These are phyloP conservation scores for Lactarius psammicola DNA, from an alignment of 768 basidiomycete genomes.

Conservation along the genomic window DNA sequence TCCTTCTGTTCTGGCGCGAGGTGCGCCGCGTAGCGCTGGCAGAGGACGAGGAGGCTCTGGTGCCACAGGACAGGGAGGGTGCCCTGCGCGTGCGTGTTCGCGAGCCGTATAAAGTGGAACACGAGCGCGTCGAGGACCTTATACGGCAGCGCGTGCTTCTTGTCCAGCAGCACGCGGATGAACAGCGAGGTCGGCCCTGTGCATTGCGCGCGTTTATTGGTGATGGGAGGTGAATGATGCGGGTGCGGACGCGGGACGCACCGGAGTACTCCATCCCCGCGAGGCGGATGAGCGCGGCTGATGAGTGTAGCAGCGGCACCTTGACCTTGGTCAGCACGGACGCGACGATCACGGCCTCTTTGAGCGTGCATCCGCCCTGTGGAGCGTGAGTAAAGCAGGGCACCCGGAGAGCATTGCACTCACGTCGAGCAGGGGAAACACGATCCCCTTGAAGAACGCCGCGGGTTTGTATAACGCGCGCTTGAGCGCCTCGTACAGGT, in stretches of 20 bases:
- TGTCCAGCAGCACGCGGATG: slow-evolving; percentile 94
- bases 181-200: slow-evolving; percentile 91
- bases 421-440: slow-evolving; percentile 94
- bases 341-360: slow-evolving; percentile 92
- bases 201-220: too few species aligned
- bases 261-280: slow-evolving; percentile 97
- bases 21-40: slow-evolving; percentile 91
- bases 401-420: slow-evolving; percentile 32
- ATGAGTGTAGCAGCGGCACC: slow-evolving; percentile 94
- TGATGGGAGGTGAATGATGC: neutral
- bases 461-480: slow-evolving; percentile 93
- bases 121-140: slow-evolving; percentile 97
- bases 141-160: slow-evolving; percentile 97
- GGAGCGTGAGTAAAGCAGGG: neutral
- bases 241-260: slow-evolving; percentile 34
- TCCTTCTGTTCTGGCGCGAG: slow-evolving; percentile 97
- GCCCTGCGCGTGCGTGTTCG: slow-evolving; percentile 83
- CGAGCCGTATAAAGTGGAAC: slow-evolving; percentile 96
- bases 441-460: slow-evolving; percentile 96
- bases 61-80: slow-evolving; percentile 98
- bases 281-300: slow-evolving; percentile 89
- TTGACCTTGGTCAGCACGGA: slow-evolving; percentile 89
- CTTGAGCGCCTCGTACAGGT: slow-evolving; percentile 92
- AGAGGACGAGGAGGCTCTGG: slow-evolving; percentile 91
- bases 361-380: slow-evolving; percentile 80